phyloP scores from a whole-genome alignment of 257 asterid species.

The Fraxinus cuspidata region DNA sequence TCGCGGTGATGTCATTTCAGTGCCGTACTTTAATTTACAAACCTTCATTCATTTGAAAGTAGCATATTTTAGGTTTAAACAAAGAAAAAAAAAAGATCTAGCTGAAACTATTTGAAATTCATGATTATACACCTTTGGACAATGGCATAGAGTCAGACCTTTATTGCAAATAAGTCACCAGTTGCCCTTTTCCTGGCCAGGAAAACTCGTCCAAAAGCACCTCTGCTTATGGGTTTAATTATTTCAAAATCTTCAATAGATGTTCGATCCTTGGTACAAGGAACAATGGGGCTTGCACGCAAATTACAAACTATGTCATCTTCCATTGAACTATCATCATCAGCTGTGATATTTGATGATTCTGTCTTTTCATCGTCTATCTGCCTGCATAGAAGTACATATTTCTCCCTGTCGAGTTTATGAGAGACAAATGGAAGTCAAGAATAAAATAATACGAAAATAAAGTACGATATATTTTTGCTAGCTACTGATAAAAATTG shows the following conservation, averaged over 20 bases:
- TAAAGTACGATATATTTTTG: background rate
- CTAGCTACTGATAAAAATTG: background rate
- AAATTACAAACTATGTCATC: conserved; percentile 80
- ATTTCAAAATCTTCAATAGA: conserved; percentile 98
- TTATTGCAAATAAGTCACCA: conserved; percentile 97
- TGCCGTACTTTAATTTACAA: background rate
- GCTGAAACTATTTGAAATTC: background rate
- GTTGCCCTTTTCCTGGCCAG: conserved; percentile 93
- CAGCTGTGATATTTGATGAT: conserved; percentile 42
- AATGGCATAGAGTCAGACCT: conserved; percentile 55
- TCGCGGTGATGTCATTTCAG: too few relatives aligned
- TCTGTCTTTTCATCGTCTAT: conserved; percentile 84
- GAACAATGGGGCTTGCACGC: conserved; percentile 91
- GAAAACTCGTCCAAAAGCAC: conserved; percentile 96
- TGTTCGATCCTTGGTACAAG: conserved; percentile 83
- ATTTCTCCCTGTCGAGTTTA: conserved; percentile 80
- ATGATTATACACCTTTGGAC: conserved; percentile 13
- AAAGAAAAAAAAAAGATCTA: background rate
- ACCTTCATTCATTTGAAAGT: background rate
- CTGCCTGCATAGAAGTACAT: conserved; percentile 80
- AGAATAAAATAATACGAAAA: conserved; percentile 15
- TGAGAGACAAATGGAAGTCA: conserved; percentile 33
- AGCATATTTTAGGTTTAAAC: background rate
- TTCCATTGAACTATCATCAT: conserved; percentile 74
- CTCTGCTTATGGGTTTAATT: conserved; percentile 95